Base-by-base conservation (phyloP, 306 rosid genomes). In the Pterocarpus santalinus region DNA sequence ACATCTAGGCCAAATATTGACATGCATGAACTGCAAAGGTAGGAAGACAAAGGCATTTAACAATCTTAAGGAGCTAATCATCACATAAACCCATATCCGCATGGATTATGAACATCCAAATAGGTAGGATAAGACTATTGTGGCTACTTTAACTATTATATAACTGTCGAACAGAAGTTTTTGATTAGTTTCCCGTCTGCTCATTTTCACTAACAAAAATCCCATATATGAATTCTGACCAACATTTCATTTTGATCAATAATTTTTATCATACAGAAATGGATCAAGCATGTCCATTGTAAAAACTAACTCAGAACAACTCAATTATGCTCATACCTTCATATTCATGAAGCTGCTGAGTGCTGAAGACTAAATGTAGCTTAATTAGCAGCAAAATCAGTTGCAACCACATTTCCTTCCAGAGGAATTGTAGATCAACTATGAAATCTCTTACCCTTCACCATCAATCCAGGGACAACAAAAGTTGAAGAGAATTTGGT, bases 251-350 rank as follows among this genome's bases (percentile, higher is more conserved):
- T 17, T 38, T 41, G 22, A 34, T 44, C 5, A 57, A 4, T 9
- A 44, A 28, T 68, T 10, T 1, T 34, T 32, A 8, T 56, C 15
- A 43, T n/a, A 43, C 22, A 66, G 46, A 43, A 44, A 57, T 17
- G 69, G 81, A 81, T 79, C 86, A 81, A 43, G 43, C 70, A 60
- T 47, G 33, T n/a, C 11, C 72, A 80, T 3, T 2, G 47, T 8
- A 43, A 77, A 69, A 72, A 65, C 43, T 28, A 78, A 75, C 72
- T 65, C 17, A 65, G 8, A 76, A 73, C 72, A 82, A 69, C 33
- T 47, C 13, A 80, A 75, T 15, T 72, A 85, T 82, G 69, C 82
- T 41, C 82, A 84, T 91, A 95, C 99, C 97, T 92, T 90, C 80
- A 87, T 87, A 81, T 86, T 80, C 92, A 86, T 72, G 85, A 82